Evolutionary conservation across 2,329 filamentous ascomycete species (phyloP).

Genomic region (Claviceps quebecensis): DNA sequence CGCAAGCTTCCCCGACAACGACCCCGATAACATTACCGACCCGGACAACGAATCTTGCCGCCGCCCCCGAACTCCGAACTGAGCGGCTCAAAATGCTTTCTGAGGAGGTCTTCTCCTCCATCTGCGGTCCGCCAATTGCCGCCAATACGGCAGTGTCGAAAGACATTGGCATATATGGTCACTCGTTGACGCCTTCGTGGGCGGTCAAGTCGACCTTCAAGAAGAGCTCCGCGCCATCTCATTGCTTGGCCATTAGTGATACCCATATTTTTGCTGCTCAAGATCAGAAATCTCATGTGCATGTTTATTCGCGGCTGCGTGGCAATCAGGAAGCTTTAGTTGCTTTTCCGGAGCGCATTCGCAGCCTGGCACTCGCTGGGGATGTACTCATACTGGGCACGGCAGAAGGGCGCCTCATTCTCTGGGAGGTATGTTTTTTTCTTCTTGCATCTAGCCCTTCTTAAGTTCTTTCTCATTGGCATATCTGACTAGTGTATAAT

Average conservation of each 20-base stretch:
- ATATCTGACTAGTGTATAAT: conserved; percentile 19
- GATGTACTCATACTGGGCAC: conserved; percentile 70
- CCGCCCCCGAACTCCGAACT: background rate
- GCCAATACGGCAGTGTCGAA: conserved; percentile 52
- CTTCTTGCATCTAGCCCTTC: background rate
- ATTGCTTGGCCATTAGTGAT: conserved; percentile 65
- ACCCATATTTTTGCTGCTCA: conserved; percentile 88
- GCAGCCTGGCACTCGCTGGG: conserved; percentile 57
- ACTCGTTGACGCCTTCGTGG: conserved; percentile 66
- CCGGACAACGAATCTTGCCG: background rate
- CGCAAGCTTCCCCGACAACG: background rate
- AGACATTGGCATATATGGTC: conserved; percentile 77
- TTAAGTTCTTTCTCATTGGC: background rate
- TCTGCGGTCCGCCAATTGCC: conserved; percentile 41
- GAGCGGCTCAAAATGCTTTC: conserved; percentile 32
- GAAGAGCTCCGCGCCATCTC: conserved; percentile 71
- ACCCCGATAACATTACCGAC: background rate
- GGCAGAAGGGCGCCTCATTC: conserved; percentile 67
- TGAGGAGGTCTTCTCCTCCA: conserved; percentile 45
- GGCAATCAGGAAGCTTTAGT: conserved; percentile 81
- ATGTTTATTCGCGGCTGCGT: conserved; percentile 76
- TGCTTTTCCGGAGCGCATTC: conserved; percentile 76
- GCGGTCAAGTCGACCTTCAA: conserved; percentile 71
- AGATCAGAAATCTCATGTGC: conserved; percentile 77
- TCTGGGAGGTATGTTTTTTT: conserved; percentile 76